Base-by-base conservation (phyloP, 2,329 filamentous ascomycete species). In the Botrytis elliptica region DNA sequence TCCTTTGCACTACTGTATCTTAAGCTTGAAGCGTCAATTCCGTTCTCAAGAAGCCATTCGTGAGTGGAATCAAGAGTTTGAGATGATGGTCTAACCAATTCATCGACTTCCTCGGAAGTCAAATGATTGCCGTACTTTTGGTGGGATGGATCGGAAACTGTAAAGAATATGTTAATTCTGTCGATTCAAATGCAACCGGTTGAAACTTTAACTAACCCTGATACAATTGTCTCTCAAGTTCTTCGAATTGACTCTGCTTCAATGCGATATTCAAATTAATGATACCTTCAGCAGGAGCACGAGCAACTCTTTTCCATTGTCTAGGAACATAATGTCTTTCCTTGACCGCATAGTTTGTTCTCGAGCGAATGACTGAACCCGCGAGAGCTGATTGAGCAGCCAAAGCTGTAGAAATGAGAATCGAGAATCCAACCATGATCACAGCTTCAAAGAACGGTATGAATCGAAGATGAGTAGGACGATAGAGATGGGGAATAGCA, bases 201-300 rank as follows among this genome's bases (percentile, higher is more conserved):
- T 38, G 20, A 20, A 42, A 6, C 8, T 22, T 64, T 44, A 59
- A 16, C 77, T 76, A 79, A 85, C 85, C 84, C 80, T 88, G 84
- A 75, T 85, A 83, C 5, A 90, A 82, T 76, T 89, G 87, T 74
- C 84, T 83, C 79, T 89, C 87, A 33, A 90, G 82, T 76, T 86
- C 85, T 29, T 84, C 83, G 73, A 89, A 88, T 62, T 86, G 85
- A 74, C 84, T 83, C 79, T 90, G 88, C 83, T 86, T 89, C 74
- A 90, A 79, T 44, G 86, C 88, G 78, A 90, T 89, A 68, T 88
- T 85, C 65, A 90, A 81, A 52, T 87, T 82, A 74, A 90, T 84
- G 49, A 84, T 81, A 75, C 87, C 84, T 29, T 83, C 80, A 63
- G 84, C 83, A 57, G 86, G 83, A 4, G 88, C 85, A 46, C 83